Conservation (phyloP, 352 stramenopile species). For the Phytopythium chamaehyphon region DNA sequence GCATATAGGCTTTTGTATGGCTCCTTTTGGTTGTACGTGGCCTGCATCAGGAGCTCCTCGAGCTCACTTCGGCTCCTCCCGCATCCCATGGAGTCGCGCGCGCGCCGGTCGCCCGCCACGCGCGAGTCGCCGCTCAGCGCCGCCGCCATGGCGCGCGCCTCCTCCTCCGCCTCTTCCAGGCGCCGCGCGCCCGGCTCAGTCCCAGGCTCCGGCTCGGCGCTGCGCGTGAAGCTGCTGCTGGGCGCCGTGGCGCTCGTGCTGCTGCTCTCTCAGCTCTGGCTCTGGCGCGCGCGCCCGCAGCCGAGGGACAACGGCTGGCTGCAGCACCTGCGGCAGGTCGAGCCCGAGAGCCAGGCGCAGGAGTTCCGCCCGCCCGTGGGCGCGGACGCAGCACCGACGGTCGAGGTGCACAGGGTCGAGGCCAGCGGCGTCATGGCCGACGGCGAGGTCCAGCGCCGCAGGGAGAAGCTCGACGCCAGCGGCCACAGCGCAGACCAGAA, state of each 20-base stretch:
- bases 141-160: constrained; percentile 1
- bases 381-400: background rate
- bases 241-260: constrained; percentile 29
- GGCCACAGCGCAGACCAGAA: constrained; percentile 52
- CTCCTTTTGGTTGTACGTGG: too few species aligned
- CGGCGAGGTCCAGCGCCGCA: constrained; percentile 30
- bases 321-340: constrained; percentile 31
- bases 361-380: constrained; percentile 3
- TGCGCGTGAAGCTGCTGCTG: constrained; percentile 29
- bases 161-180: background rate
- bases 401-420: constrained; percentile 5
- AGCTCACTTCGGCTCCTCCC: background rate
- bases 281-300: constrained; percentile 30
- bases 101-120: constrained; percentile 22
- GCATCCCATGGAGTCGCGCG: constrained; percentile 43
- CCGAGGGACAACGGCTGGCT: constrained; percentile 29
- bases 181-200: constrained; percentile 9
- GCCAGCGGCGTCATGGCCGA: constrained; percentile 18
- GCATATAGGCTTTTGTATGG: too few species aligned
- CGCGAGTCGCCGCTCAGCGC: constrained; percentile 17
- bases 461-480: constrained; percentile 39
- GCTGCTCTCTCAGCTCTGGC: constrained; percentile 32
- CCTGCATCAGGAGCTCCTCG: background rate
- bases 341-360: constrained; percentile 9
- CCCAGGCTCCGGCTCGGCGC: constrained; percentile 26